phyloP scores from a whole-genome alignment of 2,329 filamentous ascomycete species.

The Pyricularia grisea region DNA sequence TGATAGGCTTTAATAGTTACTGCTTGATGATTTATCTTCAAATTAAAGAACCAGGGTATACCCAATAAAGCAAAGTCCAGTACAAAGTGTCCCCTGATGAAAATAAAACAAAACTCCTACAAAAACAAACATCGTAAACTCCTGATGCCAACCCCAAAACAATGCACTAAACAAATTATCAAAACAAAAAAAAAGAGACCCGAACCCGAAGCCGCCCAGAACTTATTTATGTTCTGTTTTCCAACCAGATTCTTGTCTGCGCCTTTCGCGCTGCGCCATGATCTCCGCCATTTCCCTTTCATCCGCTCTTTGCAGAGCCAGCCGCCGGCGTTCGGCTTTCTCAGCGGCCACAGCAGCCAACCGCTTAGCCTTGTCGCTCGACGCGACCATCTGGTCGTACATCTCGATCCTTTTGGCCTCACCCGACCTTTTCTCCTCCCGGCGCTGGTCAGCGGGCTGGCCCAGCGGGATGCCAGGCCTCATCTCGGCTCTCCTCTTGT shows the following conservation, averaged over 20 bases:
- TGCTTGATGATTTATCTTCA: too few species aligned
- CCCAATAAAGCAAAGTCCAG: too few species aligned
- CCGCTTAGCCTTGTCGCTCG: background rate
- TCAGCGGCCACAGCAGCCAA: background rate
- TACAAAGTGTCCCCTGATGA: too few species aligned
- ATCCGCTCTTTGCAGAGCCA: background rate
- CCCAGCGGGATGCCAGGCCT: background rate
- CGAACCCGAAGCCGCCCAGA: too few species aligned
- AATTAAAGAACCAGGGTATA: too few species aligned
- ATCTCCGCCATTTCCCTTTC: background rate
- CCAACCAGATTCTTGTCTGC: background rate
- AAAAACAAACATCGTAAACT: too few species aligned
- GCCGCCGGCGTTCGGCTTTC: background rate
- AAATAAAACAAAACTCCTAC: too few species aligned
- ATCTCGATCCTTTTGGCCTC: background rate
- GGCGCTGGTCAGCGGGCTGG: background rate
- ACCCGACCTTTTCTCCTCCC: background rate
- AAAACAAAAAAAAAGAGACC: too few species aligned
- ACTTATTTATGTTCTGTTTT: background rate
- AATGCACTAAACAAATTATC: too few species aligned
- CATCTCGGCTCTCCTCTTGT: background rate
- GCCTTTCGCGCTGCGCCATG: background rate
- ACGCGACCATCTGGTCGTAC: background rate
- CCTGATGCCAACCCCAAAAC: too few species aligned
- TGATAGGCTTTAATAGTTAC: too few species aligned